These are phyloP conservation scores for Cryptococcus hybrid DNA, from an alignment of 1,284 basidiomycete genomes.

Conservation along the genomic window DNA sequence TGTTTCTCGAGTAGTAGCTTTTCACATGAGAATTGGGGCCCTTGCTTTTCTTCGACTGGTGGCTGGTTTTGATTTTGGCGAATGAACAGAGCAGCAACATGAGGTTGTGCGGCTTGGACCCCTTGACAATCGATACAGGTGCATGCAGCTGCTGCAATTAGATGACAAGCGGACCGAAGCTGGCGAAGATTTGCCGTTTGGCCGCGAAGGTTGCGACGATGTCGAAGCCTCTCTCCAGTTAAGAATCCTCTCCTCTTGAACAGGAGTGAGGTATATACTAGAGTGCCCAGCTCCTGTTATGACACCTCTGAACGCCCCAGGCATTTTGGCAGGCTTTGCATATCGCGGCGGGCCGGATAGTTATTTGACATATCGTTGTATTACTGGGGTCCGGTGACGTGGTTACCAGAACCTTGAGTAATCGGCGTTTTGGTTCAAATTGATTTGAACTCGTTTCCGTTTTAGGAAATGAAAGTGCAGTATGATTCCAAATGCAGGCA, in stretches of 20 bases:
- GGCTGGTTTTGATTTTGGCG: slow-evolving; percentile 1
- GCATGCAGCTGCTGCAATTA: slow-evolving; percentile 3
- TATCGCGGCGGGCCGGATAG: background rate
- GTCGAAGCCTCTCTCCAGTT: slow-evolving; percentile 8
- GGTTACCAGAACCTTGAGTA: too few species aligned
- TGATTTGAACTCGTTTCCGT: too few species aligned
- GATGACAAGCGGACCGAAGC: slow-evolving; percentile 2
- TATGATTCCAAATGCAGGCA: too few species aligned
- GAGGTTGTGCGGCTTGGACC: background rate
- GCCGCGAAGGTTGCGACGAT: background rate
- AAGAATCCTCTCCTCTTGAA: slow-evolving; percentile 13
- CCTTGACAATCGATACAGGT: slow-evolving; percentile 5
- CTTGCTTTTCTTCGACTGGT: slow-evolving; percentile 1
- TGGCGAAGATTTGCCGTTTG: slow-evolving; percentile 12
- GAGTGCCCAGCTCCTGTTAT: slow-evolving; percentile 6
- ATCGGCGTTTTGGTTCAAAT: too few species aligned
- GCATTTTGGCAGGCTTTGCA: slow-evolving; percentile 1
- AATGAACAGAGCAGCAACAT: slow-evolving; percentile 3
- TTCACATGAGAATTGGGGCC: slow-evolving; percentile 9
- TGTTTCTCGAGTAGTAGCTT: slow-evolving; percentile 12
- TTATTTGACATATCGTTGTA: background rate
- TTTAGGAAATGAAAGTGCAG: too few species aligned
- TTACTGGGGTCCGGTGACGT: too few species aligned
- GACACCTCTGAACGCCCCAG: background rate
- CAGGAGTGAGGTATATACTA: slow-evolving; percentile 9